Base-by-base conservation (phyloP, 495 filamentous ascomycete species). In the Arthonia radiata region DNA sequence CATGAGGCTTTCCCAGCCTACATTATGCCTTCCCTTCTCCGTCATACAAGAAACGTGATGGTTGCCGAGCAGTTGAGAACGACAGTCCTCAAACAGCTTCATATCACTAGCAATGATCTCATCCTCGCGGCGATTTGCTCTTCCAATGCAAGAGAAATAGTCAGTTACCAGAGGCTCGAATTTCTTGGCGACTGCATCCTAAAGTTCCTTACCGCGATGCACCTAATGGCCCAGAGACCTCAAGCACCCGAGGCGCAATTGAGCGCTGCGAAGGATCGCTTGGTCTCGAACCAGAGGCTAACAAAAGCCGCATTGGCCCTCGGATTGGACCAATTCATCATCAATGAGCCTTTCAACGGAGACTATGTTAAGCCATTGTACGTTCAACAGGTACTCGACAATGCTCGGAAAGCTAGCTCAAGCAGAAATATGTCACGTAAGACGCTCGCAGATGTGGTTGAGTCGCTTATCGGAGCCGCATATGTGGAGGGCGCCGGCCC, bases 131-230 rank as follows among this genome's bases (percentile, higher is more conserved):
- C n/a, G n/a, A n/a, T n/a, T n/a, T n/a, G n/a, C n/a, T n/a, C n/a
- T n/a, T n/a, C n/a, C n/a, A n/a, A n/a, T n/a, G n/a, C n/a, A n/a
- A n/a, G n/a, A n/a, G n/a, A n/a, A n/a, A n/a, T n/a, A 2, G 62
- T 52, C 0, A 59, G 92, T 33, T 97, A 97, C 40, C 75, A 97
- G 36, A 58, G 74, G 13, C 55, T 89, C 1, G 86, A 97, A 44
- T 91, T 90, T 38, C 53, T 93, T 0, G 86, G 86, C 0, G 86
- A 97, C 37, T 61, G 63, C 0, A 57, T 90, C 6, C 57, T 97
- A n/a, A 94, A 94, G 38, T 61, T 71, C 23, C 62, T 62, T 13
- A 62, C 71, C 0, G 69, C 68, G 3, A 46, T 74, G 14, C 64
- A 73, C 18, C 55, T 80, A 2, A 61, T 68, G 30, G 67, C 66